phyloP scores from a whole-genome alignment of 139 green algal genomes.

The Chlorella sp. region DNA sequence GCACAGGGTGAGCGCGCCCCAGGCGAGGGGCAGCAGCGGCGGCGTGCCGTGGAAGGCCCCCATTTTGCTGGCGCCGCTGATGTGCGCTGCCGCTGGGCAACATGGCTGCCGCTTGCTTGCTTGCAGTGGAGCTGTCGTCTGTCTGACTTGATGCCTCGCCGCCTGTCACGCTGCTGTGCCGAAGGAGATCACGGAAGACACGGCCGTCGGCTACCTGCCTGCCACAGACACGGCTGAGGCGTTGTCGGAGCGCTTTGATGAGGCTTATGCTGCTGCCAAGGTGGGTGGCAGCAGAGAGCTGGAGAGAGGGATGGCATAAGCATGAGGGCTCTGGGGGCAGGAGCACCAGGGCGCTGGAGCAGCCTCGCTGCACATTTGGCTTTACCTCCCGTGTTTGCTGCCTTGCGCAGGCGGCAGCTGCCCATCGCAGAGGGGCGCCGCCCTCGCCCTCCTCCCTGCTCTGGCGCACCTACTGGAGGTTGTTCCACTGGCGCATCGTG shows the following conservation, averaged over 20 bases:
- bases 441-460: conserved; percentile 34
- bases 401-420: background rate
- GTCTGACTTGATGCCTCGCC: background rate
- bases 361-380: background rate
- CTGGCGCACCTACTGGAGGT: conserved; percentile 41
- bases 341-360: background rate
- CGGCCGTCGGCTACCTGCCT: conserved; percentile 18
- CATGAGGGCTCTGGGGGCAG: background rate
- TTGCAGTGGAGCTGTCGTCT: background rate
- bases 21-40: too few species aligned
- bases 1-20: background rate
- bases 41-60: background rate
- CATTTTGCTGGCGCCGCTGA: background rate
- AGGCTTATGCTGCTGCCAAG: conserved; percentile 34
- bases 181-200: conserved; percentile 27
- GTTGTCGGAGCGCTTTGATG: conserved; percentile 55
- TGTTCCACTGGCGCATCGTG: conserved; percentile 52
- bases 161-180: conserved; percentile 5
- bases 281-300: conserved; percentile 23
- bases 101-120: conserved; percentile 27
- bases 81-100: conserved; percentile 13
- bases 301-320: too few species aligned
- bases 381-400: background rate
- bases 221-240: conserved; percentile 21
- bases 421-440: too few species aligned